phyloP scores from a whole-genome alignment of 768 basidiomycete species.

The Suillus sp. region DNA sequence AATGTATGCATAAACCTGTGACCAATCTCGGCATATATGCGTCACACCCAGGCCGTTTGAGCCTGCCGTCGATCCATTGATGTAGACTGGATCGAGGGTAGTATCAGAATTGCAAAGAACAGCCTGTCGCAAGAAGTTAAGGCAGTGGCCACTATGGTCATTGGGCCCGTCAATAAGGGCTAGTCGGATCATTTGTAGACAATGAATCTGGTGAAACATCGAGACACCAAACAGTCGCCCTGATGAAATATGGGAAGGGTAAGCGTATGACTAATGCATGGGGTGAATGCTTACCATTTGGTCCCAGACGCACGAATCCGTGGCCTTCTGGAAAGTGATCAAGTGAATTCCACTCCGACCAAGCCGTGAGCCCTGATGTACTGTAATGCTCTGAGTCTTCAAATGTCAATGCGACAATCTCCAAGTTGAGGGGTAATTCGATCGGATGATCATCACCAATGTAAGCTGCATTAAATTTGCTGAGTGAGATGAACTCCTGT shows the following conservation, averaged over 20 bases:
- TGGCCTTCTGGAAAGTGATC: constrained; percentile 22
- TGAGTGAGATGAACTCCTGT: not conserved
- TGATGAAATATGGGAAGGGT: not conserved
- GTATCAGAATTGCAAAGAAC: constrained; percentile 44
- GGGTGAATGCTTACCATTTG: constrained; percentile 14
- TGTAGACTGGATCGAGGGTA: constrained; percentile 42
- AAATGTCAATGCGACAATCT: constrained; percentile 18
- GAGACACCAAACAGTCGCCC: constrained; percentile 28
- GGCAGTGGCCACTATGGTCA: constrained; percentile 37
- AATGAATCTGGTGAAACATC: constrained; percentile 36
- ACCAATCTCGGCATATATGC: constrained; percentile 35
- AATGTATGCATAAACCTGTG: constrained; percentile 27
- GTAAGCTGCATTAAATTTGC: constrained; percentile 22
- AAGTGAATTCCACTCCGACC: constrained; percentile 27
- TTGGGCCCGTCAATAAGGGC: constrained; percentile 3
- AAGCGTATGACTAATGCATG: not conserved
- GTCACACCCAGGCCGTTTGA: constrained; percentile 29
- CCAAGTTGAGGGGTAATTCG: constrained; percentile 19
- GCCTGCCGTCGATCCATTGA: constrained; percentile 13
- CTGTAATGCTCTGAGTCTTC: constrained; percentile 34
- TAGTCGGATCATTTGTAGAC: constrained; percentile 23
- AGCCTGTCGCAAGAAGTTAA: constrained; percentile 45
- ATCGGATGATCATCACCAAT: constrained; percentile 30
- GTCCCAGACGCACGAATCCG: constrained; percentile 29
- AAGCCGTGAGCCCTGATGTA: constrained; percentile 20